A percentile compares a stretch with the other conserved stretches of the same genome.
These are phyloP conservation scores for Backusella psychrophila DNA, from an alignment of 192 early-diverging fungal species.

Conservation along the genomic window DNA sequence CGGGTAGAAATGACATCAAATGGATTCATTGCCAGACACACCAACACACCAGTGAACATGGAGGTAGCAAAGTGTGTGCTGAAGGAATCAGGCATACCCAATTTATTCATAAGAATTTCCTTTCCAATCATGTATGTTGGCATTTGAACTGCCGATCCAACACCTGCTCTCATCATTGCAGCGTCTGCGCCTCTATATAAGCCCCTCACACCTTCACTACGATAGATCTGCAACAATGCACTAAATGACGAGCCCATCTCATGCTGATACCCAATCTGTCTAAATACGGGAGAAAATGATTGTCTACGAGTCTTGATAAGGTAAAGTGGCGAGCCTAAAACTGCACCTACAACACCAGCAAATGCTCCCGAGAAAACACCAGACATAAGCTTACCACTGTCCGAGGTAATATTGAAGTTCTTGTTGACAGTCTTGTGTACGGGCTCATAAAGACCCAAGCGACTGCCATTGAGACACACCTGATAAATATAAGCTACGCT, in stretches of 20 bases:
- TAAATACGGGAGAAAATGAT: conserved; percentile 62
- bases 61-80: conserved; percentile 72
- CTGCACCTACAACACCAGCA: conserved; percentile 80
- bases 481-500: conserved; percentile 90
- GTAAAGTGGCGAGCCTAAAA: conserved; percentile 82
- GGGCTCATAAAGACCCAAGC: conserved; percentile 91
- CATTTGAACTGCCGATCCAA: conserved; percentile 87
- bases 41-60: conserved; percentile 80
- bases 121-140: conserved; percentile 88
- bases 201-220: conserved; percentile 71
- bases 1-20: conserved; percentile 93
- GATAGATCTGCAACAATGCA: conserved; percentile 67
- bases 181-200: conserved; percentile 88
- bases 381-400: conserved; percentile 58
- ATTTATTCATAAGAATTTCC: conserved; percentile 60
- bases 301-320: conserved; percentile 91
- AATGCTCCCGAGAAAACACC: conserved; percentile 28
- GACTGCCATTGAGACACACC: conserved; percentile 88
- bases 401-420: conserved; percentile 54
- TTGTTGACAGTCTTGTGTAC: conserved; percentile 56
- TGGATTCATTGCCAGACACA: conserved; percentile 94
- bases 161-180: conserved; percentile 85
- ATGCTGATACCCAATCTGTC: conserved; percentile 81
- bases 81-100: conserved; percentile 75
- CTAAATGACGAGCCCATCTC: conserved; percentile 66